A percentile compares a stretch with the other conserved stretches of the same genome.
These are phyloP conservation scores for Daldinia loculata DNA, from an alignment of 495 filamentous ascomycete species.

Conservation along the genomic window DNA sequence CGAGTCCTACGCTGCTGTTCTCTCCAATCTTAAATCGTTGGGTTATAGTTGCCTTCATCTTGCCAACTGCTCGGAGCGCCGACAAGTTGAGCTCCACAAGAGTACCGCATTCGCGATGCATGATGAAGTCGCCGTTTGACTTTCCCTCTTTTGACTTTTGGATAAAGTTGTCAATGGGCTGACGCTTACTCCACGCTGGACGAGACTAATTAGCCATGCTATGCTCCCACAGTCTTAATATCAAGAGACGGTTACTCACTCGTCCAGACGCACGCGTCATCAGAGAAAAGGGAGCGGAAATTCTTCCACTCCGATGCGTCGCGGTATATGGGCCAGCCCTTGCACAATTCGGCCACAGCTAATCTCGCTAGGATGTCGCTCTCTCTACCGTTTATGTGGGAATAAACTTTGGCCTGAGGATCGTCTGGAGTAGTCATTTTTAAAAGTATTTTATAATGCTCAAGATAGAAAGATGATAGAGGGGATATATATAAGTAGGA, in stretches of 20 bases:
- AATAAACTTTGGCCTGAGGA: conserved; percentile 54
- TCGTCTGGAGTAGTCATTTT: conserved; percentile 56
- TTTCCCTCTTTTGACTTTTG: conserved; percentile 66
- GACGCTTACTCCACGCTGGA: conserved; percentile 65
- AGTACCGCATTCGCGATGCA: conserved; percentile 70
- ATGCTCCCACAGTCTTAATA: neutral
- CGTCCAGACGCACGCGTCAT: conserved; percentile 68
- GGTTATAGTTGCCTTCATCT: conserved; percentile 76
- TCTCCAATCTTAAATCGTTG: conserved; percentile 64
- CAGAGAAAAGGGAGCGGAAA: conserved; percentile 67
- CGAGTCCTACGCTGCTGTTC: conserved; percentile 40
- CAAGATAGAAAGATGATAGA: neutral
- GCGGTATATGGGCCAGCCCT: conserved; percentile 72
- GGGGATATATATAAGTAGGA: neutral
- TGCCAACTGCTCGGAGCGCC: conserved; percentile 66
- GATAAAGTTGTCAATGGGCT: conserved; percentile 65
- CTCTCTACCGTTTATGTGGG: conserved; percentile 65
- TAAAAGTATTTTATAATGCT: neutral
- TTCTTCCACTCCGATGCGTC: conserved; percentile 74
- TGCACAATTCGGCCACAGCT: conserved; percentile 68
- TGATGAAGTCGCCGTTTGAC: conserved; percentile 69
- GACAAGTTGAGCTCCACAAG: conserved; percentile 62
- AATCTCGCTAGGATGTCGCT: conserved; percentile 61
- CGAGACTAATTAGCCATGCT: conserved; percentile 2
- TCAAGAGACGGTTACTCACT: conserved; percentile 47